Evolutionary conservation across 73 alveolate genomes (phyloP).

Genomic region (Chromera velia): DNA sequence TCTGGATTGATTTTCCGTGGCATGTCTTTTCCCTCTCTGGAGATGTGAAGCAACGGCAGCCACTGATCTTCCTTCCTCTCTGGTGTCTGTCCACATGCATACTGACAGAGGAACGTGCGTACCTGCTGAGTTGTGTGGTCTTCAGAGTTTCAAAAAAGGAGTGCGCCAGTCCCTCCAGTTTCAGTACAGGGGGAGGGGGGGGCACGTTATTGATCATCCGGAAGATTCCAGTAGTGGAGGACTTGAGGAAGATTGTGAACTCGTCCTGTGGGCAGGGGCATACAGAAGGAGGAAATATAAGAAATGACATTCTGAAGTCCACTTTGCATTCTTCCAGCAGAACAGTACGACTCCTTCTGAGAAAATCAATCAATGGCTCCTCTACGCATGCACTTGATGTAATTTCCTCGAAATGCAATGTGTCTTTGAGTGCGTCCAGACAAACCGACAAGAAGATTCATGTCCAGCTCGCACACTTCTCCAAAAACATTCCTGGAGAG

Average conservation of each 20-base stretch:
- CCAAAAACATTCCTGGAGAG: background rate
- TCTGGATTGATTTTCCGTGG: too few species aligned
- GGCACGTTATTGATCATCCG: background rate
- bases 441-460: background rate
- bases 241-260: background rate
- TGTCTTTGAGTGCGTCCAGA: background rate
- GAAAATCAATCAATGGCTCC: background rate
- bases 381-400: background rate
- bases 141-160: background rate
- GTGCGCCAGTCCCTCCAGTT: background rate
- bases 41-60: too few species aligned
- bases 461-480: background rate
- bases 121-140: too few species aligned
- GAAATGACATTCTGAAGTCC: too few species aligned
- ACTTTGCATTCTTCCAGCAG: background rate
- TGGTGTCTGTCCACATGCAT: too few species aligned
- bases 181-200: background rate
- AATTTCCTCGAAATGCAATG: background rate
- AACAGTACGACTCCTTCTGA: background rate
- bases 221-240: background rate
- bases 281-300: background rate
- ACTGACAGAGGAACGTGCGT: too few species aligned
- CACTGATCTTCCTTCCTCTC: too few species aligned
- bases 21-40: too few species aligned
- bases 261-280: background rate